Conservation (phyloP, 2,329 filamentous ascomycete species). For the Hymenoscyphus linearis region DNA sequence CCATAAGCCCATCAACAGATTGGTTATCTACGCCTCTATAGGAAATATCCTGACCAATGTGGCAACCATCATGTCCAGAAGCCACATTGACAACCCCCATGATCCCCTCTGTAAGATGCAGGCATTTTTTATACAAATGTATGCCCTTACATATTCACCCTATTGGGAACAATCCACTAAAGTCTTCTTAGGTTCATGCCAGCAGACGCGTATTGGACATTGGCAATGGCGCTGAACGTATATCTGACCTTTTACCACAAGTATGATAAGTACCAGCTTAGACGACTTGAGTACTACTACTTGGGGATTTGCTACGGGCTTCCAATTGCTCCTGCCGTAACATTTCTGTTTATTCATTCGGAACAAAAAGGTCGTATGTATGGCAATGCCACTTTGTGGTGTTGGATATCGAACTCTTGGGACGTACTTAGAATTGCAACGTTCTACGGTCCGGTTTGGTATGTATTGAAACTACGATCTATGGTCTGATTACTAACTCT, state of each 20-base stretch:
- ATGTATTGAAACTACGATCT: conserved; percentile 20
- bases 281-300: conserved; percentile 66
- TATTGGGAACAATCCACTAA: neutral
- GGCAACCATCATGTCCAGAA: conserved; percentile 66
- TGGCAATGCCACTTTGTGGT: conserved; percentile 74
- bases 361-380: conserved; percentile 55
- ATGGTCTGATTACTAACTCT: conserved; percentile 4
- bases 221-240: conserved; percentile 80
- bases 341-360: conserved; percentile 60
- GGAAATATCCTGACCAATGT: conserved; percentile 76
- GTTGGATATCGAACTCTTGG: conserved; percentile 66
- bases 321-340: conserved; percentile 62
- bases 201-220: conserved; percentile 69
- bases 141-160: conserved; percentile 32
- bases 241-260: conserved; percentile 75
- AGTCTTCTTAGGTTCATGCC: conserved; percentile 61
- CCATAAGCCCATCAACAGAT: conserved; percentile 79
- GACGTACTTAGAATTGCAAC: conserved; percentile 67
- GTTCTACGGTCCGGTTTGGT: conserved; percentile 73
- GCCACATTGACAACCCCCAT: conserved; percentile 42
- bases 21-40: conserved; percentile 79
- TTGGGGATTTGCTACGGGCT: conserved; percentile 65
- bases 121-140: conserved; percentile 79
- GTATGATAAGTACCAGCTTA: conserved; percentile 59
- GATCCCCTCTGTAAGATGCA: conserved; percentile 59